Conservation (phyloP, 2,329 filamentous ascomycete species). For the Apiospora arundinis region DNA sequence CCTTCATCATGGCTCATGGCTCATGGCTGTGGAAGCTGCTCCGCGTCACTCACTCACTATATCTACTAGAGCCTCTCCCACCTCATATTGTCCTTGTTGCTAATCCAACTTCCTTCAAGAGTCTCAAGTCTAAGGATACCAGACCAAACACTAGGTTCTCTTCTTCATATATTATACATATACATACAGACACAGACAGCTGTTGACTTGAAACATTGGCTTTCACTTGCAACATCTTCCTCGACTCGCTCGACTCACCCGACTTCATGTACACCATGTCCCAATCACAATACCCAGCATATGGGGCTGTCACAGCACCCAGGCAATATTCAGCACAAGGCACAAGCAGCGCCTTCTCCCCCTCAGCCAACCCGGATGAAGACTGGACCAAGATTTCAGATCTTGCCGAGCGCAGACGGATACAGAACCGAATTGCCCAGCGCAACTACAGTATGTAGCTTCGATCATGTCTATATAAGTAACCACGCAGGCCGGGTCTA, state of each 20-base stretch:
- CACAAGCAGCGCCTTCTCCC: slow-evolving; percentile 93
- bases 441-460: slow-evolving; percentile 82
- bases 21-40: slow-evolving; percentile 15
- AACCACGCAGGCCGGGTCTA: slow-evolving; percentile 20
- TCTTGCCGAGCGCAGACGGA: slow-evolving; percentile 88
- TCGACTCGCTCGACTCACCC: not conserved
- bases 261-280: slow-evolving; percentile 50
- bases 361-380: slow-evolving; percentile 92
- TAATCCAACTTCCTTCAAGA: slow-evolving; percentile 9
- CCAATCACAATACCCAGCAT: slow-evolving; percentile 47
- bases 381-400: slow-evolving; percentile 99
- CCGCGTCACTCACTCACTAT: not conserved
- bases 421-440: slow-evolving; percentile 97
- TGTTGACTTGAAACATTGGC: slow-evolving; percentile 7
- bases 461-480: slow-evolving; percentile 8
- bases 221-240: slow-evolving; percentile 14
- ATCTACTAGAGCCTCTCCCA: slow-evolving; percentile 10
- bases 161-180: not conserved
- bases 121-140: slow-evolving; percentile 1
- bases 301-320: slow-evolving; percentile 49
- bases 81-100: slow-evolving; percentile 12
- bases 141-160: slow-evolving; percentile 3
- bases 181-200: no score
- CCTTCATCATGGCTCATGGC: slow-evolving; percentile 17
- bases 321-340: slow-evolving; percentile 75